A percentile compares a stretch with the other conserved stretches of the same genome.
These are phyloP conservation scores for Begonia loranthoides DNA, from an alignment of 306 rosid genomes.

Conservation along the genomic window DNA sequence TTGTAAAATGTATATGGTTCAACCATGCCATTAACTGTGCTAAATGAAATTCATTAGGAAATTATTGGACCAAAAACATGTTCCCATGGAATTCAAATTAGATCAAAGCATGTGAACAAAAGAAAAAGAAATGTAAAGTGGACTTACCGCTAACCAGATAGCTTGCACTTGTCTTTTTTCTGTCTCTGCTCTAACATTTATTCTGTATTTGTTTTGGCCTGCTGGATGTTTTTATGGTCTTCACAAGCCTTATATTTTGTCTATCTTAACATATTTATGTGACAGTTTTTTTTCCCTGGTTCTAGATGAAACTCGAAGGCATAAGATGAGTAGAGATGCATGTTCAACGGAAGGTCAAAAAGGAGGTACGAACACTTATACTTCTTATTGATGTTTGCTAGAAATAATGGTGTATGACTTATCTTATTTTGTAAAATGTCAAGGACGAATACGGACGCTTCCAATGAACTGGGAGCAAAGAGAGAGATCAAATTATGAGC, in stretches of 20 bases:
- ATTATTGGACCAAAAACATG: too few relatives aligned
- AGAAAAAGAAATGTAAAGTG: too few relatives aligned
- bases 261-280: too few relatives aligned
- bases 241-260: too few relatives aligned
- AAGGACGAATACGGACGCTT: slow-evolving; percentile 66
- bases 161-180: too few relatives aligned
- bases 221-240: not conserved
- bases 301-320: slow-evolving; percentile 58
- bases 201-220: not conserved
- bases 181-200: too few relatives aligned
- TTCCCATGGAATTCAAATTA: too few relatives aligned
- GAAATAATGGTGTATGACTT: slow-evolving; percentile 10
- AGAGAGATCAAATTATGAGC: slow-evolving; percentile 59
- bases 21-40: too few relatives aligned
- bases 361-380: slow-evolving; percentile 42
- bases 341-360: slow-evolving; percentile 46
- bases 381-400: slow-evolving; percentile 13
- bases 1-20: too few relatives aligned
- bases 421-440: slow-evolving; percentile 8
- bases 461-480: slow-evolving; percentile 68
- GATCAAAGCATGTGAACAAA: too few relatives aligned
- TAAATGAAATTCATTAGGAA: too few relatives aligned
- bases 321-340: slow-evolving; percentile 47
- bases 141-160: too few relatives aligned
- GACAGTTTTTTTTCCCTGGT: not conserved